These are phyloP conservation scores for Lepiota venenata DNA, from an alignment of 768 basidiomycete species.

Conservation along the genomic window DNA sequence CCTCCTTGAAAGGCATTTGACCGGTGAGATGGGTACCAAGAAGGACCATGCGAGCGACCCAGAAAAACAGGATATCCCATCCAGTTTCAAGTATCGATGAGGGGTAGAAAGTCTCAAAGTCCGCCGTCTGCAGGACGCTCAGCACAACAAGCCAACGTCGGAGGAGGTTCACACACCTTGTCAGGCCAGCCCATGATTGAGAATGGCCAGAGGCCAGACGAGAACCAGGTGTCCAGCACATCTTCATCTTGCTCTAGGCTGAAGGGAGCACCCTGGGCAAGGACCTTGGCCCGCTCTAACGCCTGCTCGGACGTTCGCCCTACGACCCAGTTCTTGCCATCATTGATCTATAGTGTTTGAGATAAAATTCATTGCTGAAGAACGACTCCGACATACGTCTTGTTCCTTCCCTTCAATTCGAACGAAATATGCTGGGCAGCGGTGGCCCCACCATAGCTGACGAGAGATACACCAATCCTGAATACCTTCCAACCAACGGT, in stretches of 20 bases:
- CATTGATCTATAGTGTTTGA: constrained; percentile 40
- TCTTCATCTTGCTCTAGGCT: constrained; percentile 91
- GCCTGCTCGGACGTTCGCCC: constrained; percentile 80
- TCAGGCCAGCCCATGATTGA: constrained; percentile 98
- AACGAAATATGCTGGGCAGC: constrained; percentile 93
- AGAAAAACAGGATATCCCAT: constrained; percentile 99
- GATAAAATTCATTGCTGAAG: not conserved
- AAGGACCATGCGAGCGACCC: constrained; percentile 98
- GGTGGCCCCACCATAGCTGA: constrained; percentile 99
- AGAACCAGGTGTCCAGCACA: constrained; percentile 99
- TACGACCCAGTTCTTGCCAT: constrained; percentile 88
- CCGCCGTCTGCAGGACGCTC: constrained; percentile 53
- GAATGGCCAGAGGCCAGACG: constrained; percentile 96
- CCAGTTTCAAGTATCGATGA: constrained; percentile 92
- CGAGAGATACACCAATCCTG: constrained; percentile 99
- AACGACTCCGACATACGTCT: constrained; percentile 43
- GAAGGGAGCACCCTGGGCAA: constrained; percentile 68
- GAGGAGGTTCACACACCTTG: constrained; percentile 43
- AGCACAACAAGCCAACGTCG: constrained; percentile 8
- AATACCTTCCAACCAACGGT: constrained; percentile 90
- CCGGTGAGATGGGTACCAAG: constrained; percentile 88
- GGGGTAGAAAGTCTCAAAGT: constrained; percentile 83
- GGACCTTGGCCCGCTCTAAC: constrained; percentile 61
- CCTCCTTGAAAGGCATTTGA: constrained; percentile 91
- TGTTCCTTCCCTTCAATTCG: constrained; percentile 72